Evolutionary conservation across 768 basidiomycete genomes (phyloP), one percentile per base, ranked within the genome.

Genomic region (Phanerochaete carnosa): DNA sequence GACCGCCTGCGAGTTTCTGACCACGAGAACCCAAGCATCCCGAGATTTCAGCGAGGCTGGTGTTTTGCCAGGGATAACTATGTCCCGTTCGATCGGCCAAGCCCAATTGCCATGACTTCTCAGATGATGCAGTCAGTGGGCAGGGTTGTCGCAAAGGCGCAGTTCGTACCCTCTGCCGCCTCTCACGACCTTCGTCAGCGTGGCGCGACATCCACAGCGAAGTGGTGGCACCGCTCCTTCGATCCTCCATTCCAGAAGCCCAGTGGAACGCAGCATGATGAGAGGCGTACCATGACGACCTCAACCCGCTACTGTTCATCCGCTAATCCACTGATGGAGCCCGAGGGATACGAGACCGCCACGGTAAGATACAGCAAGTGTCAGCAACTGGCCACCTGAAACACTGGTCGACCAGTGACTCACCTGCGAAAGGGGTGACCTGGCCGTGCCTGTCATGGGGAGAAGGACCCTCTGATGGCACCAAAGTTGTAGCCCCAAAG

Each of bases 31-130:
- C n/a, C 25, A 26, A 37, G 51, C 43, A 16, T 37, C 29, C 62
- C 62, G 62, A 62, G 51, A 33, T 53, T 62, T 62, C 39, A 49
- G 62, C 62, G 60, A 28, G 35, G 30, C 39, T 47, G 51, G n/a
- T 12, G 59, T n/a, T 43, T 39, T 30, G 37, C 33, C 50, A 50
- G 57, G 57, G 52, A 43, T 33, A 26, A 13, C 49, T 32, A 56
- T 61, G 33, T 55, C 60, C 33, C 23, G 45, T 62, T 62, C 56
- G n/a, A n/a, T n/a, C n/a, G 61, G 61, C 23, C 61, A 58, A 35
- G 56, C n/a, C 57, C 57, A 54, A 49, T 22, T 30, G 50, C 32
- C 49, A 47, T 37, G 22, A 16, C 52, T 45, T 55, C 61, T 23
- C 37, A 30, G 30, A 58, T 43, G 56, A 57, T 22, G 26, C 28